phyloP scores from a whole-genome alignment of 2,329 filamentous ascomycete species.

The Aureobasidium sp. region DNA sequence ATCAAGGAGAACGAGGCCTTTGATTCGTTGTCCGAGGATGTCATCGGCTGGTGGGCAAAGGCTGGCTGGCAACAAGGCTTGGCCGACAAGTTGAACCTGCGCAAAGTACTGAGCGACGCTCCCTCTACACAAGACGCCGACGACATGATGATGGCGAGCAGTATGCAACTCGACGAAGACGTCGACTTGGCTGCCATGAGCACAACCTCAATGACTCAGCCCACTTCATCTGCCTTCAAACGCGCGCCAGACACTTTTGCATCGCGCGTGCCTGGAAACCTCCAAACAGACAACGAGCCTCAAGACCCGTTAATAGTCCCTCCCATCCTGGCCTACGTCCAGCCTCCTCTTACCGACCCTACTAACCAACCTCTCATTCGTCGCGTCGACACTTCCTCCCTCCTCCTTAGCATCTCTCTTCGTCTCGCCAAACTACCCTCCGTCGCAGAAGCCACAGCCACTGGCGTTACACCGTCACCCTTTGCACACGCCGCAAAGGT shows the following conservation, averaged over 20 bases:
- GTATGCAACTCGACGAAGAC: constrained; percentile 21
- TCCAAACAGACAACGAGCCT: constrained; percentile 13
- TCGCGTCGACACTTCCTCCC: constrained; percentile 77
- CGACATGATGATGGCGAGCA: constrained; percentile 22
- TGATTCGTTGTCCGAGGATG: constrained; percentile 83
- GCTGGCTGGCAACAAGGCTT: constrained; percentile 82
- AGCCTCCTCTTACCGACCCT: constrained; percentile 43
- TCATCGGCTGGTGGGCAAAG: constrained; percentile 94
- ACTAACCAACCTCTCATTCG: constrained; percentile 58
- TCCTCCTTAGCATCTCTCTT: constrained; percentile 75
- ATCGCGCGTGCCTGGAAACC: constrained; percentile 16
- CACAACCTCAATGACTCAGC: constrained; percentile 10
- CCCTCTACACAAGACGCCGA: constrained; percentile 21
- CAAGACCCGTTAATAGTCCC: constrained; percentile 49
- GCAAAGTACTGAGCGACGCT: constrained; percentile 53
- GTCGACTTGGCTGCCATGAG: constrained; percentile 21
- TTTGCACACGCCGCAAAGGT: constrained; percentile 76
- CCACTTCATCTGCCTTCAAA: constrained; percentile 15
- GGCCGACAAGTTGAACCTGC: constrained; percentile 67
- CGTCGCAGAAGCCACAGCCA: constrained; percentile 52
- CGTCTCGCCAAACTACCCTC: constrained; percentile 79
- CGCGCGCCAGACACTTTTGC: constrained; percentile 12
- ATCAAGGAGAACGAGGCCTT: constrained; percentile 71
- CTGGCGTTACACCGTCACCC: constrained; percentile 51
- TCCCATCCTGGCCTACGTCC: constrained; percentile 74